Conservation (phyloP, 2,329 filamentous ascomycete genomes). For the Cadophora luteo-olivacea region DNA sequence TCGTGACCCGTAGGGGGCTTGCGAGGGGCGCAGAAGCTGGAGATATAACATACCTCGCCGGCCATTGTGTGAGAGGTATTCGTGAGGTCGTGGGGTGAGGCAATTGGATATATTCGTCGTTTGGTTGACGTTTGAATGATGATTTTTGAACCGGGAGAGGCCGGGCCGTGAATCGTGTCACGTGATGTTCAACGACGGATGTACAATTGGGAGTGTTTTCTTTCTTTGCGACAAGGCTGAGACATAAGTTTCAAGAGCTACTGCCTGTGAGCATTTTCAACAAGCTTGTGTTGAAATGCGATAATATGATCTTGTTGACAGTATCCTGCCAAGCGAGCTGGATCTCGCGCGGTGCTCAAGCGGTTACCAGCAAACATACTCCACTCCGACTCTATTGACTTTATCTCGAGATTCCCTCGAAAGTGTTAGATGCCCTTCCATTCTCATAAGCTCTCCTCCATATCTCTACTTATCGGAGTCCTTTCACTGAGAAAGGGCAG, state of each 20-base stretch:
- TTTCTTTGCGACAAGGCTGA: no score
- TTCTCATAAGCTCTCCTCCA: not conserved
- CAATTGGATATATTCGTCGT: conserved; percentile 28
- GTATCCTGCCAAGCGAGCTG: not conserved
- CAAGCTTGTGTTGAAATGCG: no score
- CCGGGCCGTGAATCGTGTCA: conserved; percentile 7
- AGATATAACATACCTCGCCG: conserved; percentile 27
- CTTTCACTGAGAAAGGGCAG: not conserved
- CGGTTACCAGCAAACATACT: not conserved
- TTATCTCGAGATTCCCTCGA: no score
- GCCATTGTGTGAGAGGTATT: conserved; percentile 24
- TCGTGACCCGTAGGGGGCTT: not conserved
- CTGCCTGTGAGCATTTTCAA: no score
- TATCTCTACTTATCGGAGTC: not conserved
- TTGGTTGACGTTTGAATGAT: conserved; percentile 20
- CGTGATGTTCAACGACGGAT: not conserved
- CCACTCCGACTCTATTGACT: not conserved
- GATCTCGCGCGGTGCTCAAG: not conserved
- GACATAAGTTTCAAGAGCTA: no score
- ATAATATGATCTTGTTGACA: not conserved
- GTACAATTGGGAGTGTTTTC: no score
- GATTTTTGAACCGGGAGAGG: conserved; percentile 21
- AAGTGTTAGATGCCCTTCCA: no score
- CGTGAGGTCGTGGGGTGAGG: conserved; percentile 14
- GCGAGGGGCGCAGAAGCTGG: conserved; percentile 26